Evolutionary conservation across 2,329 filamentous ascomycete species (phyloP).

Genomic region (Coniochaeta pulveracea): DNA sequence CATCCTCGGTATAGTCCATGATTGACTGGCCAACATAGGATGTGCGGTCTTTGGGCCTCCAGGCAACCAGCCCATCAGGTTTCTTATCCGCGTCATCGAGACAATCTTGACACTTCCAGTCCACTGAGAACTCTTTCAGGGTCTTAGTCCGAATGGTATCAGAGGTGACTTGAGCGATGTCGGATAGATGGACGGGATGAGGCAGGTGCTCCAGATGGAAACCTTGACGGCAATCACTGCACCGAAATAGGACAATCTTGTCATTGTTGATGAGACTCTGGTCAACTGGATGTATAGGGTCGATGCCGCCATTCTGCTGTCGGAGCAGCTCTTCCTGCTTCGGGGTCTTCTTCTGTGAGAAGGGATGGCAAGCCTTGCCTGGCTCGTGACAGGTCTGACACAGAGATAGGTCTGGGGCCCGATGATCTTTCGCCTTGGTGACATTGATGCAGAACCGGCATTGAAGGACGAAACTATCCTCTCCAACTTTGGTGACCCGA

Average conservation of each 20-base stretch:
- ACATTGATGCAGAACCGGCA: conserved; percentile 74
- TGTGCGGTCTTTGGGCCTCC: conserved; percentile 59
- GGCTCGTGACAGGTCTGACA: conserved; percentile 59
- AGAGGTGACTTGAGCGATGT: conserved; percentile 19
- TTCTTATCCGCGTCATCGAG: conserved; percentile 46
- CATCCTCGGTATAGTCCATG: conserved; percentile 53
- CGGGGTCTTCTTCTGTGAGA: conserved; percentile 60
- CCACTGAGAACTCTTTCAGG: conserved; percentile 59
- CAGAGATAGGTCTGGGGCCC: conserved; percentile 56
- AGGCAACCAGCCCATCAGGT: conserved; percentile 72
- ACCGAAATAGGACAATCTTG: conserved; percentile 73
- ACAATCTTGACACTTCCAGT: conserved; percentile 78
- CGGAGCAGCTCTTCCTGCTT: conserved; percentile 77
- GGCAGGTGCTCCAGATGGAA: conserved; percentile 83
- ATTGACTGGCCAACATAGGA: conserved; percentile 41
- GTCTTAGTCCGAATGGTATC: conserved; percentile 46
- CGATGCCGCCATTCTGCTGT: conserved; percentile 64
- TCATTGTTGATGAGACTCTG: conserved; percentile 60
- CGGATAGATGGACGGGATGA: conserved; percentile 23
- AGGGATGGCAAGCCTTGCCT: conserved; percentile 63
- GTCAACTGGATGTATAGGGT: conserved; percentile 60
- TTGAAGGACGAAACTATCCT: conserved; percentile 74
- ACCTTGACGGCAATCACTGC: conserved; percentile 60
- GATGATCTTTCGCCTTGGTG: conserved; percentile 54
- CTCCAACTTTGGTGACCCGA: conserved; percentile 71